Evolutionary conservation across 768 basidiomycete genomes (phyloP), one percentile per base, ranked within the genome.

Genomic region (Suillus hirtellus): DNA sequence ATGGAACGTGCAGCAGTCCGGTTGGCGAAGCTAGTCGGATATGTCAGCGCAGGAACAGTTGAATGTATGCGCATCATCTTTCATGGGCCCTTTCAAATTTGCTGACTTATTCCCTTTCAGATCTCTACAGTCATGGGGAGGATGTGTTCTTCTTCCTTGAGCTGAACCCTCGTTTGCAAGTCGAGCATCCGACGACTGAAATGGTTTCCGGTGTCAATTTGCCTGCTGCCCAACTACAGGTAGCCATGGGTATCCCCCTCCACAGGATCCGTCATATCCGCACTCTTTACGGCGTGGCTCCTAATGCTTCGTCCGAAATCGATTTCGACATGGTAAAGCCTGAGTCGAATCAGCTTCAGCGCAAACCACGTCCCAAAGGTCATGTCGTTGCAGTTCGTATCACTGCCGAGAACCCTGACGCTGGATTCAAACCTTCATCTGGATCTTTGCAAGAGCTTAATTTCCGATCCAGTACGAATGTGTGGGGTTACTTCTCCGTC

Each of bases 401-500:
- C 76, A 99, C 97, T 7, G 96, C 96, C 38, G 97, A 99, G 79
- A 99, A 99, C 76, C 97, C 97, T 31, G 97, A 99, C 72, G 97
- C 97, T 11, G 97, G 97, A 5, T 99, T 99, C 85, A 99, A 99
- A 78, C 97, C 97, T 1, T 99, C 97, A 2, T 96, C 94, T 2
- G 97, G 97, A 67, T 90, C 92, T 44, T 82, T 99, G 17, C 97
- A 99, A 75, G 97, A 99, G 73, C 92, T 99, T 69, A 99, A 99
- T 78, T 99, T 99, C 89, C 90, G 97, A 63, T 98, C 96, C 34
- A 97, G 92, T 77, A 98, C 95, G 52, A 99, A 99, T 66, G 97
- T 99, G 52, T 99, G 97, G 97, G 97, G 97, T 65, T 99, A 99
- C 80, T 99, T 99, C 84, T 99, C 97, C 17, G 97, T 99, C 70